Percentiles rank a stretch among this genome's conserved stretches.
phyloP scores from a whole-genome alignment of 2,329 filamentous ascomycete genomes.

The Microsporum canis region DNA sequence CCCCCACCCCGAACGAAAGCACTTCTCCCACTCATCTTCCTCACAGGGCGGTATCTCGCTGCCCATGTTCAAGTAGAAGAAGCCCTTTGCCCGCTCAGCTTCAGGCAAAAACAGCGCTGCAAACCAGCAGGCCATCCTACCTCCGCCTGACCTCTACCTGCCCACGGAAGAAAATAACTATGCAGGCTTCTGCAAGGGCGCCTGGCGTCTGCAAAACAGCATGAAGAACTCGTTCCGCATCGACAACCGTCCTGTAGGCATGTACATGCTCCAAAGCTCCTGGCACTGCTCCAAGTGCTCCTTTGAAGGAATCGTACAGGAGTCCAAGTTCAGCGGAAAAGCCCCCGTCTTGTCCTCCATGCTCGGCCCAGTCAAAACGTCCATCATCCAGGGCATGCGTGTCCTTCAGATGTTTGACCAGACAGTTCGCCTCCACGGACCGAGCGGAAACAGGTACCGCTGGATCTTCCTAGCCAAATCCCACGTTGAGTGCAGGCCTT shows the following conservation, averaged over 20 bases:
- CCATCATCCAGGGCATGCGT: not conserved
- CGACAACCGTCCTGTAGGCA: constrained; percentile 19
- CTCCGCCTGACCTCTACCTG: constrained; percentile 17
- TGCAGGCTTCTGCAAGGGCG: constrained; percentile 38
- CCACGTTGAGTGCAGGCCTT: constrained; percentile 29
- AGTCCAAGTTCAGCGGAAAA: constrained; percentile 14
- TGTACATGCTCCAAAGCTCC: constrained; percentile 23
- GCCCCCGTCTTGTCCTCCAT: constrained; percentile 12
- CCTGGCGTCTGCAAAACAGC: constrained; percentile 30
- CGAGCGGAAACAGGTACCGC: constrained; percentile 33
- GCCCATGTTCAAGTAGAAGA: constrained; percentile 1
- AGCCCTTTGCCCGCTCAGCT: not conserved
- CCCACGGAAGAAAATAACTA: constrained; percentile 27
- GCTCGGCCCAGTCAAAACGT: constrained; percentile 6
- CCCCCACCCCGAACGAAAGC: not conserved
- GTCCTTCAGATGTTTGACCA: constrained; percentile 21
- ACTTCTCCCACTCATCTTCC: not conserved
- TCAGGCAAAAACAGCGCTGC: not conserved
- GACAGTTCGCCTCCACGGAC: constrained; percentile 18
- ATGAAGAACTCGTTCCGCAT: constrained; percentile 25
- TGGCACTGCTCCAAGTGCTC: constrained; percentile 35
- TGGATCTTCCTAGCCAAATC: constrained; percentile 40
- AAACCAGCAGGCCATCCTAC: not conserved
- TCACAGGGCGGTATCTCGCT: not conserved
- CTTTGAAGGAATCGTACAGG: constrained; percentile 31